Evolutionary conservation across 768 basidiomycete species (phyloP), one percentile per base, ranked within the genome.

Genomic region (Macrolepiota dolichaula): DNA sequence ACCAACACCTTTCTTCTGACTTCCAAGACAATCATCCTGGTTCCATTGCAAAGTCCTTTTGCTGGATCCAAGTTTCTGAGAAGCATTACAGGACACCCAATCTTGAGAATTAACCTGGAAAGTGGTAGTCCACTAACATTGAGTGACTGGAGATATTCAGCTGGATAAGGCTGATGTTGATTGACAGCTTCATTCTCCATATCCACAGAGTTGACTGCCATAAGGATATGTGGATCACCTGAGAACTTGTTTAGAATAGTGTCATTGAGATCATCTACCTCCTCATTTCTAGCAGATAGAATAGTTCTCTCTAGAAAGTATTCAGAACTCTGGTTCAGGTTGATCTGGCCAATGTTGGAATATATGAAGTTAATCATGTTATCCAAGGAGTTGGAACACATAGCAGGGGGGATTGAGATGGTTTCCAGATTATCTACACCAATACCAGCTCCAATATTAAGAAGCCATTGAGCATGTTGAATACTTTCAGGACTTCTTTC

Each of bases 41-140:
- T 71, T 1, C 72, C 72, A 66, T 74, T 73, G 53, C 72, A 74
- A 2, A 75, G 65, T 6, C 71, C 73, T 12, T 63, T 51, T 0
- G 57, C 24, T 7, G 72, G 69, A 29, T 57, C 55, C 1, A 76
- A 59, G 51, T 76, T 75, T 12, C 70, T 67, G 1, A 76, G 65
- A 15, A 76, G 55, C 55, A 76, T 76, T 1, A 74, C 35, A 15
- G 72, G 75, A 52, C 69, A 55, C 4, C 38, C 55, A 44, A 44
- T 6, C 38, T 55, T 55, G 38, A 55, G 55, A 11, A 10, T 7
- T 11, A 55, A 15, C 40, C 44, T 27, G 24, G 38, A n/a, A 24
- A 42, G 38, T 4, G 40, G 40, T 3, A 55, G 13, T 2, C 40
- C 55, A 55, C 22, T 15, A 9, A 25, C 55, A 24, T 2, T 42